Conservation (phyloP, 2,329 filamentous ascomycete genomes). For the Chaetomium sp. region DNA sequence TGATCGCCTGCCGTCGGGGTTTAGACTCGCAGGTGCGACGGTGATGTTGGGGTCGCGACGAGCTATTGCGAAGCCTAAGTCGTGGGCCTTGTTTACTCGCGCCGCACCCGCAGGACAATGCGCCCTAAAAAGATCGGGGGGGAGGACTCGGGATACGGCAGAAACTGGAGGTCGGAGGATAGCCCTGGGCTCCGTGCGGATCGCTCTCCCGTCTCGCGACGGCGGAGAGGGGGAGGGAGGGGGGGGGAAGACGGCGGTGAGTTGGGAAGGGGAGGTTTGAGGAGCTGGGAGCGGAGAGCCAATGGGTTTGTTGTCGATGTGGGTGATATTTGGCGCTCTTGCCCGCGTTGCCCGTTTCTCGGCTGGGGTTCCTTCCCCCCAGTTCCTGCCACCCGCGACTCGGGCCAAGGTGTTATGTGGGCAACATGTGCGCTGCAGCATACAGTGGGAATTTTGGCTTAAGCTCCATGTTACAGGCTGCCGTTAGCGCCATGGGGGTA, state of each 20-base stretch:
- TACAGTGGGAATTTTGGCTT: conserved; percentile 29
- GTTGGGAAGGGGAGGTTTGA: conserved; percentile 18
- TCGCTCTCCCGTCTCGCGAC: conserved; percentile 21
- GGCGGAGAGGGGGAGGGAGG: conserved; percentile 16
- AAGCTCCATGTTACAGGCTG: conserved; percentile 18
- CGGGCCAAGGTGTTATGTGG: conserved; percentile 2
- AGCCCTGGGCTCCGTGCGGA: conserved; percentile 22
- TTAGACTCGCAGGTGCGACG: conserved; percentile 7
- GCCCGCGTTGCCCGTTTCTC: conserved; percentile 6
- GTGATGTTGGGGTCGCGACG: conserved; percentile 21
- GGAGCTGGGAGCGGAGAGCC: conserved; percentile 18
- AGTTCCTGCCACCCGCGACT: conserved; percentile 5
- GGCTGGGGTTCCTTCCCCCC: conserved; percentile 2
- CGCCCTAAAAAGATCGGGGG: conserved; percentile 20
- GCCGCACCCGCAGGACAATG: conserved; percentile 33
- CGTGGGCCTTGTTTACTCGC: conserved; percentile 33
- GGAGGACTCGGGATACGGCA: conserved; percentile 24
- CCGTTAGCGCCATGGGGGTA: conserved; percentile 22
- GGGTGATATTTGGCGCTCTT: conserved; percentile 14
- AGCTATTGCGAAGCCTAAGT: neutral
- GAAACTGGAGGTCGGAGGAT: conserved; percentile 10
- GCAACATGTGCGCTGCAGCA: conserved; percentile 20
- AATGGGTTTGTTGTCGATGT: conserved; percentile 25
- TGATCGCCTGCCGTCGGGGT: conserved; percentile 19
- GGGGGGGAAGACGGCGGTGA: conserved; percentile 26